These are phyloP conservation scores for Leccinum truebloodii DNA, from an alignment of 768 basidiomycete genomes.

Conservation along the genomic window DNA sequence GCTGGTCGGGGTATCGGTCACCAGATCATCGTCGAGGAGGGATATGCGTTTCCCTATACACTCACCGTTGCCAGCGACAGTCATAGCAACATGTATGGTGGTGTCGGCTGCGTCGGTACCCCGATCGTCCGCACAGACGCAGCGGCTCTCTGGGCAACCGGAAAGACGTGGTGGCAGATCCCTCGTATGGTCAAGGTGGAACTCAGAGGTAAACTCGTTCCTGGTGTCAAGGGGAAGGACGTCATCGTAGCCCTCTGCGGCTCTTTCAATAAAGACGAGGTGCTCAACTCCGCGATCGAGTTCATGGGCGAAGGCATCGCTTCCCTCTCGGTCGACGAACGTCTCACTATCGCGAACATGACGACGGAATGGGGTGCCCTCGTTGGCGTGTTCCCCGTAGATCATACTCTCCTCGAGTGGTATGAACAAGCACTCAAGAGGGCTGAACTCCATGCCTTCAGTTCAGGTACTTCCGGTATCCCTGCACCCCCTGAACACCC, in stretches of 20 bases:
- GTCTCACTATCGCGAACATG: slow-evolving; percentile 98
- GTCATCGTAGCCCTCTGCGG: slow-evolving; percentile 97
- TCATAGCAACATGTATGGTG: slow-evolving; percentile 99
- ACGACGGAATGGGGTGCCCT: slow-evolving; percentile 99
- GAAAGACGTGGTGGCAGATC: slow-evolving; percentile 99
- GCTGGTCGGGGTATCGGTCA: slow-evolving; percentile 98
- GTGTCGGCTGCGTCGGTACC: slow-evolving; percentile 95
- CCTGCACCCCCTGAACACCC: slow-evolving; percentile 81
- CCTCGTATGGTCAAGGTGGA: slow-evolving; percentile 97
- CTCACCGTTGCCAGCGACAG: slow-evolving; percentile 96
- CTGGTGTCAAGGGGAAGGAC: slow-evolving; percentile 97
- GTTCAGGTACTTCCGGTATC: slow-evolving; percentile 45
- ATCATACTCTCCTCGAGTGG: slow-evolving; percentile 80
- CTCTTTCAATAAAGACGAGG: slow-evolving; percentile 94
- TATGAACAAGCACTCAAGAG: slow-evolving; percentile 75
- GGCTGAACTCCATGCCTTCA: slow-evolving; percentile 76
- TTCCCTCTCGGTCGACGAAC: slow-evolving; percentile 82
- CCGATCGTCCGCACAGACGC: slow-evolving; percentile 96
- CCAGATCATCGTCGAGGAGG: slow-evolving; percentile 96
- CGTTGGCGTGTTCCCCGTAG: slow-evolving; percentile 92
- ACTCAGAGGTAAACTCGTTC: slow-evolving; percentile 73
- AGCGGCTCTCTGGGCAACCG: slow-evolving; percentile 96
- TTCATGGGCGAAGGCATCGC: slow-evolving; percentile 89
- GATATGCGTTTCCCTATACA: slow-evolving; percentile 95
- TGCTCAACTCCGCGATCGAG: slow-evolving; percentile 95